Percentiles rank a stretch among this genome's conserved stretches.
These are phyloP conservation scores for Erigeron canadensis DNA, from an alignment of 129 eudicot genomes.

Conservation along the genomic window DNA sequence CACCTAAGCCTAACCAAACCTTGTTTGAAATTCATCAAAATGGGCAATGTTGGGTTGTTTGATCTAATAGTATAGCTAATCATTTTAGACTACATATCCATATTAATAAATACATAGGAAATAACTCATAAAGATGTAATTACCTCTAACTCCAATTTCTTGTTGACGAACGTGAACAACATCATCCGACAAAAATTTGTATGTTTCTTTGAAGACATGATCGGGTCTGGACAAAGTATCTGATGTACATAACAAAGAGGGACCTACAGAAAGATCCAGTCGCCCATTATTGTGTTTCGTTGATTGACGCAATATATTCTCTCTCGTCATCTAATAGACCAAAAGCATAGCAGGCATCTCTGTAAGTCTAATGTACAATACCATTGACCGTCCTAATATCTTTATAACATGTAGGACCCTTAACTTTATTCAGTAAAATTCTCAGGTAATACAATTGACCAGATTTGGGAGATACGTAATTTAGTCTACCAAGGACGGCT, in stretches of 20 bases:
- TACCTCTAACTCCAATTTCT: too few relatives aligned
- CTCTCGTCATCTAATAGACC: neutral
- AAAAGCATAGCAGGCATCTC: neutral
- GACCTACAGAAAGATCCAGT: too few relatives aligned
- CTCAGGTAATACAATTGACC: neutral
- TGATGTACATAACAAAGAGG: neutral
- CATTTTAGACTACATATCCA: too few relatives aligned
- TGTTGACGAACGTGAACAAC: neutral
- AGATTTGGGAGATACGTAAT: neutral
- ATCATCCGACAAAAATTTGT: neutral
- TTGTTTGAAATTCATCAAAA: too few relatives aligned
- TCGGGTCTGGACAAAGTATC: neutral
- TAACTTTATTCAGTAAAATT: neutral
- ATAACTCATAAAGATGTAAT: neutral
- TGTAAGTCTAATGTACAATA: neutral
- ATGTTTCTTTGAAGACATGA: neutral
- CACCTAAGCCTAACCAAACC: too few relatives aligned
- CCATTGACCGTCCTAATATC: neutral
- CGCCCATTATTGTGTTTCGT: neutral
- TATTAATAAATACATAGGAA: too few relatives aligned
- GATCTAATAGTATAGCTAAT: too few relatives aligned
- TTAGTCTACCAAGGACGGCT: neutral
- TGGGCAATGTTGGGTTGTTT: too few relatives aligned
- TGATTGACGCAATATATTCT: neutral
- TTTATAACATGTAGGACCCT: neutral